Base-by-base conservation (phyloP, 2,329 filamentous ascomycete genomes). In the Phoma sp. region DNA sequence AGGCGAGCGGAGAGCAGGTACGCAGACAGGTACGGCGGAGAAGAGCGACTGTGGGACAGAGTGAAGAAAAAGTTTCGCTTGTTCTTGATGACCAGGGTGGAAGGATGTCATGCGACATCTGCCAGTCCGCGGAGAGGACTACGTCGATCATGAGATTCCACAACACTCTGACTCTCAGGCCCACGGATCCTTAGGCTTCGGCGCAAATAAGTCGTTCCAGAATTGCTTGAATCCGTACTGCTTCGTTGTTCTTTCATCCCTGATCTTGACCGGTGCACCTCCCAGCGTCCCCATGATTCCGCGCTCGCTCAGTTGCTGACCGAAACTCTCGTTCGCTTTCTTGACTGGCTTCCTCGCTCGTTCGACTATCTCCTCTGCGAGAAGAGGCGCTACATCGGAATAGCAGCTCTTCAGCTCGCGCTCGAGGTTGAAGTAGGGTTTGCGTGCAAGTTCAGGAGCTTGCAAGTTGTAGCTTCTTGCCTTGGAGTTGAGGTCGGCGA, bases 391-490 rank as follows among this genome's bases (percentile, higher is more conserved):
- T 1, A 96, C 88, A 56, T 96, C 93, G 0, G 91, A 89, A 69
- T 87, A 98, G 71, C 93, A 97, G 2, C 84, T 81, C 27, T 82
- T 82, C 13, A 98, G 81, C 75, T 99, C 95, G 43, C 93, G 86
- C 39, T 92, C 85, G 7, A 98, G 84, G 2, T 82, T 87, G 69
- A 91, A 92, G 74, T 98, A 98, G 0, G 93, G 91, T 74, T 96
- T 96, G 76, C 95, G 96, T 2, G 93, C 93, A 1, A 96, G 82
- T 49, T 91, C 88, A 0, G 95, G 95, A 0, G 95, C 93, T 86
- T 96, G 93, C 3, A 98, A 84, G 66, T 98, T 98, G 79, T 99
- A 99, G 11, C 90, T 90, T 24, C 95, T 85, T 7, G 91, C 89
- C 43, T 96, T 81, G 27, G 78, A 75, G 75, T 98, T 98, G 51